phyloP scores from a whole-genome alignment of 352 stramenopile genomes.

The Phytophthora cactorum region DNA sequence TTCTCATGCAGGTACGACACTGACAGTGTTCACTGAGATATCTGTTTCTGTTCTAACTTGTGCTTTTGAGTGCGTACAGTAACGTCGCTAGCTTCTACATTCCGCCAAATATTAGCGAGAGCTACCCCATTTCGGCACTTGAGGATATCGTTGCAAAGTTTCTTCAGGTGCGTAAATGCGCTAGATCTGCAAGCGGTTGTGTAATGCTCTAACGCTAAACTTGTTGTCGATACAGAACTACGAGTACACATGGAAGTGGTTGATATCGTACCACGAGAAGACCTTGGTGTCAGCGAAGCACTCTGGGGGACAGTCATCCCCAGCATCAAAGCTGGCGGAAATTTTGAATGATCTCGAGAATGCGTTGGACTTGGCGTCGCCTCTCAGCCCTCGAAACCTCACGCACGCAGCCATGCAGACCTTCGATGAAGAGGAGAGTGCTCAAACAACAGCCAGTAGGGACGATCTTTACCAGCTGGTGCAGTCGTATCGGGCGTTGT shows the following conservation, averaged over 20 bases:
- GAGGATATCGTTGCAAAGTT: conserved; percentile 91
- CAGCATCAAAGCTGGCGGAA: conserved; percentile 44
- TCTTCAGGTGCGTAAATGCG: conserved; percentile 57
- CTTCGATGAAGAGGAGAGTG: conserved; percentile 43
- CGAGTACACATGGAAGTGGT: conserved; percentile 77
- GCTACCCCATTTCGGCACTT: conserved; percentile 83
- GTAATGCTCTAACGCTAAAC: conserved; percentile 2
- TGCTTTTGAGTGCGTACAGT: conserved; percentile 34
- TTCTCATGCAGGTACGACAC: conserved; percentile 82
- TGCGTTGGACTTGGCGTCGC: conserved; percentile 69
- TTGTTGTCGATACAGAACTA: conserved; percentile 57
- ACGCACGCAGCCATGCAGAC: conserved; percentile 34
- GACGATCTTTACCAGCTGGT: conserved; percentile 68
- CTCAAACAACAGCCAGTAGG: conserved; percentile 29
- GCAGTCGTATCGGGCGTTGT: conserved; percentile 82
- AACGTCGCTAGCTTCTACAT: conserved; percentile 88
- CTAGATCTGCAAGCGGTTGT: neutral
- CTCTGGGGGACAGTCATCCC: conserved; percentile 24
- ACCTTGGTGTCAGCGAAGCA: conserved; percentile 28
- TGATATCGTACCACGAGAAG: conserved; percentile 73
- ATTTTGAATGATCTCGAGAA: conserved; percentile 70
- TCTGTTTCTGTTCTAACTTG: conserved; percentile 11
- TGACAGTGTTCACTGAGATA: neutral
- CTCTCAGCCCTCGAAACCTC: conserved; percentile 68
- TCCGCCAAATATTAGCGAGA: conserved; percentile 82